Base-by-base conservation (phyloP, 176 grass and related monocot species). In the Rhynchospora pubera region DNA sequence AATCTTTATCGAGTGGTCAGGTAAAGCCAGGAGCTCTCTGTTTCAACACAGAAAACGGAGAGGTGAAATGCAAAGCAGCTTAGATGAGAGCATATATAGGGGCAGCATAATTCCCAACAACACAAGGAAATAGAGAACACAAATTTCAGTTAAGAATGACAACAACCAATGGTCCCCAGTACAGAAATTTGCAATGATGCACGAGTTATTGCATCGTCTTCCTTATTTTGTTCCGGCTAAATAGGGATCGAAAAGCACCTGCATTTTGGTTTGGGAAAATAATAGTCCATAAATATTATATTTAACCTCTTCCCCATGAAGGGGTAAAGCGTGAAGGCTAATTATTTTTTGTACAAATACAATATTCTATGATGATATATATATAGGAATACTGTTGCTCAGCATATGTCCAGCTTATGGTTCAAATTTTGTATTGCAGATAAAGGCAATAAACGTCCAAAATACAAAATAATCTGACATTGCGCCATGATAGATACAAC, bases 171-270 rank as follows among this genome's bases (percentile, higher is more conserved):
- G 13, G 65, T 43, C 65, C 68, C 68, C 43, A 47, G 5, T 24
- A 50, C 44, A 73, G n/a, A 73, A 74, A 51, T 24, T 26, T 72
- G 43, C 69, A 74, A 74, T 51, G 45, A 8, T 74, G 21, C 45
- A 51, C 45, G 51, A 74, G 45, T 50, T 51, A 24, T 74, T 74
- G 69, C 69, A 51, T 51, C n/a, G 69, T 74, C 16, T 74, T 43
- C 69, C 69, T 12, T 74, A 51, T 74, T 74, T 74, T 74, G 45
- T 50, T 74, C 69, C 21, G 5, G 21, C 69, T 50, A 74, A 74
- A 74, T 50, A 50, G 11, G 21, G 10, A 51, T 74, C 24, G 45
- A 74, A 74, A 74, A 23, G 46, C 45, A 74, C 44, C 44, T 73
- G n/a, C 11, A 51, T 73, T 73, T 24, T 7, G 44, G 15, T 5